Base-by-base conservation (phyloP, 345 rosid genomes). In the Arabis alpina region DNA sequence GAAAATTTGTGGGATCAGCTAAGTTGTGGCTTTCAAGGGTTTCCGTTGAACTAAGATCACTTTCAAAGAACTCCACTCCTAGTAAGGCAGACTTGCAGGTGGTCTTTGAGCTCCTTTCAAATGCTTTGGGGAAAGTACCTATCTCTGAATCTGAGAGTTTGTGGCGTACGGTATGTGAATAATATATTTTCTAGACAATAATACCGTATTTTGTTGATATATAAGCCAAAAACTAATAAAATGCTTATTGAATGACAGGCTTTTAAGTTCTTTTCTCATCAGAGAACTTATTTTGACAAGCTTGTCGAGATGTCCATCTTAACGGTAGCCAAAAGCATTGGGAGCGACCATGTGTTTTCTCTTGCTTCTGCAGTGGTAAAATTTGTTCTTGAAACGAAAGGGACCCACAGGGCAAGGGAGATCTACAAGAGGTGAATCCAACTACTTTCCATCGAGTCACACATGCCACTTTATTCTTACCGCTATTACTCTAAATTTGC, bases 91-190 rank as follows among this genome's bases (percentile, higher is more conserved):
- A 89, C 37, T 45, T 83, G 71, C 74, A 28, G 11, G 73, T 84
- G 37, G 45, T 77, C 23, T 86, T 91, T 71, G 83, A 71, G 62
- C 88, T 91, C 52, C 62, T 89, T 39, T 73, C 68, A 61, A 76
- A 73, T 16, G 81, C 79, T 61, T 73, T 91, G 79, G 73, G 65
- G 4, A 88, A 80, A 72, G 79, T 75, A 63, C 51, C 90, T 8
- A 50, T 83, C 44, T 66, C 86, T 14, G 83, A 88, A 80, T 86
- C 97, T 48, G 93, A 85, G 78, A 80, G 83, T 80, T 76, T 91
- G 80, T 94, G 99, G 99, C 66, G 73, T 25, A 77, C 83, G 96
- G 99, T 91, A 85, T 54, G 82, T 69, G 72, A 62, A 53, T 16
- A 64, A 27, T 43, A 50, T 23, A 50, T 13, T 37, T 37, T 61